These are phyloP conservation scores for Penicillium paradoxum DNA, from an alignment of 495 filamentous ascomycete genomes.

Conservation along the genomic window DNA sequence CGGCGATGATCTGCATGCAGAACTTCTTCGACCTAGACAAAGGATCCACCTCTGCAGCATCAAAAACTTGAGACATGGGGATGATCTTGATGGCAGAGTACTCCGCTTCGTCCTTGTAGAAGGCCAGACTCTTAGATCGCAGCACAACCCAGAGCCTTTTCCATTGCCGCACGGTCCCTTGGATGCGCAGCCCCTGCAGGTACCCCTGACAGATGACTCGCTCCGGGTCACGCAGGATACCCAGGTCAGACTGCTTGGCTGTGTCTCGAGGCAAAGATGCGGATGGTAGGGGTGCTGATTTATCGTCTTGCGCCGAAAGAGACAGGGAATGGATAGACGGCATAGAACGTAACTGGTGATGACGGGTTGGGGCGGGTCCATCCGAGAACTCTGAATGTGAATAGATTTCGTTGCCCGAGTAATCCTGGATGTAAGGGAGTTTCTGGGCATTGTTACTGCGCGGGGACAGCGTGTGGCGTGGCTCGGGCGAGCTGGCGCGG, in stretches of 20 bases:
- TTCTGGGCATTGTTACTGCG: slow-evolving; percentile 21
- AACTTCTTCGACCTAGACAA: slow-evolving; percentile 75
- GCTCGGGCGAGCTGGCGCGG: slow-evolving; percentile 44
- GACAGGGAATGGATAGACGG: slow-evolving; percentile 32
- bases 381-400: slow-evolving; percentile 92
- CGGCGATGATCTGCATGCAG: slow-evolving; percentile 91
- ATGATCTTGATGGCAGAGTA: slow-evolving; percentile 83
- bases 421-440: slow-evolving; percentile 59
- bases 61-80: slow-evolving; percentile 72
- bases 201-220: slow-evolving; percentile 89
- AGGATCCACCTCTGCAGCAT: slow-evolving; percentile 89
- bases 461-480: slow-evolving; percentile 31
- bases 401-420: slow-evolving; percentile 82
- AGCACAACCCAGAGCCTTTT: slow-evolving; percentile 91
- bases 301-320: slow-evolving; percentile 25
- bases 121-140: slow-evolving; percentile 76
- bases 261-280: slow-evolving; percentile 39
- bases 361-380: slow-evolving; percentile 32
- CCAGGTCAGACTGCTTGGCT: slow-evolving; percentile 52
- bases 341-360: slow-evolving; percentile 28
- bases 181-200: slow-evolving; percentile 78
- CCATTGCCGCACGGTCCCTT: slow-evolving; percentile 87
- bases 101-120: slow-evolving; percentile 93
- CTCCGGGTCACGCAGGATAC: slow-evolving; percentile 57
- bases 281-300: slow-evolving; percentile 16